Evolutionary conservation across 2,329 filamentous ascomycete species (phyloP).

Genomic region (Penicillium digitatum): DNA sequence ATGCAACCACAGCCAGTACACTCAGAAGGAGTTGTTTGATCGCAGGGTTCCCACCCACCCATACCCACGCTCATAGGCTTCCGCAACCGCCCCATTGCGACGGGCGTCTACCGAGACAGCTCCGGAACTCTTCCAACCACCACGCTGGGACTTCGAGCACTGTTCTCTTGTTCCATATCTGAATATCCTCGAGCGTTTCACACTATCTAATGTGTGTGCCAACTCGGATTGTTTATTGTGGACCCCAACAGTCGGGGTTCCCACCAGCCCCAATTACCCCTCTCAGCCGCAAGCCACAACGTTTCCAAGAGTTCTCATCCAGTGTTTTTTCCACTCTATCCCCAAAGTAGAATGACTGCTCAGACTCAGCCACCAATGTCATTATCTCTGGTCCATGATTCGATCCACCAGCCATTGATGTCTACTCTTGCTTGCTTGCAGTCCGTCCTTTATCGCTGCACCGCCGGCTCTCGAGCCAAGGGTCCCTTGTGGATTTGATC

Average conservation of each 20-base stretch:
- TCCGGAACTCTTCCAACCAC: conserved; percentile 6
- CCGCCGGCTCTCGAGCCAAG: background rate
- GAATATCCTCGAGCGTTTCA: background rate
- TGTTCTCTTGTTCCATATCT: conserved; percentile 9
- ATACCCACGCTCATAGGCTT: conserved; percentile 12
- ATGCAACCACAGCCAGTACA: conserved; percentile 8
- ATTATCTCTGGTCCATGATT: conserved; percentile 11
- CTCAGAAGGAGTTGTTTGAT: conserved; percentile 1
- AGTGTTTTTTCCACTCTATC: background rate
- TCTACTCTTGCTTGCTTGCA: background rate
- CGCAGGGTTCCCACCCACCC: background rate
- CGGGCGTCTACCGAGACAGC: conserved; percentile 19
- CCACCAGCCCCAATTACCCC: background rate
- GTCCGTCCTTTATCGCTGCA: background rate
- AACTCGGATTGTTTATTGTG: background rate
- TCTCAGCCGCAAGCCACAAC: conserved; percentile 18
- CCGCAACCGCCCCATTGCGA: conserved; percentile 11
- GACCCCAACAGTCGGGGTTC: background rate
- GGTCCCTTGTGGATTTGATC: background rate
- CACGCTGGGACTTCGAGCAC: background rate
- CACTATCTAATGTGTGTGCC: conserved; percentile 2
- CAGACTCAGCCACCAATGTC: conserved; percentile 16
- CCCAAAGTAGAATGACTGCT: background rate
- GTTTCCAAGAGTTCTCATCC: background rate
- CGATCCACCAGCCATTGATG: conserved; percentile 17